phyloP scores from a whole-genome alignment of 306 rosid species.

The Dalbergia oliveri region DNA sequence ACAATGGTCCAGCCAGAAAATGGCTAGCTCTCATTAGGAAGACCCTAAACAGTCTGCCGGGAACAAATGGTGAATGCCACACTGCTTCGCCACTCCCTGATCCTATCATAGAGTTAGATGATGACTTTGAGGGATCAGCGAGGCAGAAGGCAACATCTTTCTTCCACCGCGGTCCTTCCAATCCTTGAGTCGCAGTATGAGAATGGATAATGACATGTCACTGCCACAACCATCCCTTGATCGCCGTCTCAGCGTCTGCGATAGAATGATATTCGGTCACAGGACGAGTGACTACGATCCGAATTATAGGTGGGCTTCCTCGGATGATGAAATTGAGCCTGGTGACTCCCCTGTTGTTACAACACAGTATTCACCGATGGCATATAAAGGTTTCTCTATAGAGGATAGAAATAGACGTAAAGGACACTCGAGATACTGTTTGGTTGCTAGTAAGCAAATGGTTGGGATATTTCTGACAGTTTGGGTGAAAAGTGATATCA shows the following conservation, averaged over 20 bases:
- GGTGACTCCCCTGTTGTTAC: constrained; percentile 70
- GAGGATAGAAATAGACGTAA: constrained; percentile 81
- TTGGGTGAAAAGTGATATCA: constrained; percentile 88
- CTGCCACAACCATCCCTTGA: constrained; percentile 77
- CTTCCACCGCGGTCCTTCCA: constrained; percentile 95
- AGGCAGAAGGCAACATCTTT: constrained; percentile 85
- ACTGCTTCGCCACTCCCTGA: constrained; percentile 89
- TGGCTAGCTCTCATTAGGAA: constrained; percentile 92
- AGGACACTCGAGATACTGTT: constrained; percentile 83
- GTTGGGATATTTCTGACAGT: constrained; percentile 92
- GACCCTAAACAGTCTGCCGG: constrained; percentile 92
- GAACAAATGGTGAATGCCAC: constrained; percentile 74
- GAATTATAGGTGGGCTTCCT: constrained; percentile 80
- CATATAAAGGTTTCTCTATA: constrained; percentile 65
- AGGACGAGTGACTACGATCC: constrained; percentile 86
- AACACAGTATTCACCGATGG: constrained; percentile 72
- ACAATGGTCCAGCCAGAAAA: constrained; percentile 95
- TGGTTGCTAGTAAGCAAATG: constrained; percentile 99
- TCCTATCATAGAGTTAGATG: constrained; percentile 85
- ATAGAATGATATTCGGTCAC: constrained; percentile 76
- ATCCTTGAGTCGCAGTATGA: constrained; percentile 95
- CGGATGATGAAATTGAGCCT: constrained; percentile 84
- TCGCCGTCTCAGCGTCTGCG: constrained; percentile 86
- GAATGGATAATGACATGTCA: constrained; percentile 85
- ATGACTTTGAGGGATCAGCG: constrained; percentile 90